Evolutionary conservation across 768 basidiomycete species (phyloP).

Genomic region (Kwoniella sp.): DNA sequence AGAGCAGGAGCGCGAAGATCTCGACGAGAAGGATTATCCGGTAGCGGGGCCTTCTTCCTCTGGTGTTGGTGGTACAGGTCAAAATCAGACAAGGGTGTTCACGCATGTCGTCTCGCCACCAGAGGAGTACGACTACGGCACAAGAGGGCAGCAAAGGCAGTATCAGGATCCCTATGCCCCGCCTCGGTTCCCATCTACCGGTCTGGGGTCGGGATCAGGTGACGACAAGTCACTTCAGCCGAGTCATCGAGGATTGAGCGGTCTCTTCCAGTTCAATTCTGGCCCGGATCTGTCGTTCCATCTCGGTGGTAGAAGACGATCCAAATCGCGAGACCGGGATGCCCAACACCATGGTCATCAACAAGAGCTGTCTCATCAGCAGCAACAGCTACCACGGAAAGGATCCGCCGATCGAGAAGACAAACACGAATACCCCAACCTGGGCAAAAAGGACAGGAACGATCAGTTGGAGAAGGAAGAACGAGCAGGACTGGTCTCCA

Average conservation of each 20-base stretch:
- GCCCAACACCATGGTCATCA: neutral
- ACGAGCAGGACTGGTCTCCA: slow-evolving; percentile 19
- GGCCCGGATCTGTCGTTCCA: slow-evolving; percentile 24
- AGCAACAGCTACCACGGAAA: neutral
- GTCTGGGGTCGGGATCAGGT: neutral
- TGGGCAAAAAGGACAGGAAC: slow-evolving; percentile 15
- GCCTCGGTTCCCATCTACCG: neutral
- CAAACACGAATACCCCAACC: slow-evolving; percentile 34
- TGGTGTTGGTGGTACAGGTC: slow-evolving; percentile 1
- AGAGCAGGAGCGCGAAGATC: slow-evolving; percentile 13
- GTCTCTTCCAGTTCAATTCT: slow-evolving; percentile 23
- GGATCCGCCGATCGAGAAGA: slow-evolving; percentile 8
- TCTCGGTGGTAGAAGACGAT: slow-evolving; percentile 12
- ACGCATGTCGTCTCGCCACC: neutral
- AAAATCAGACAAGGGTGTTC: neutral
- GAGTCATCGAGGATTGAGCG: slow-evolving; percentile 14
- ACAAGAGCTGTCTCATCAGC: neutral
- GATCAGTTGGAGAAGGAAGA: slow-evolving; percentile 23
- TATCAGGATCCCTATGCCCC: slow-evolving; percentile 7
- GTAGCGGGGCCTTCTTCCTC: neutral
- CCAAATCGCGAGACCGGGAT: slow-evolving; percentile 23
- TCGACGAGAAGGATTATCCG: slow-evolving; percentile 1
- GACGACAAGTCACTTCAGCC: slow-evolving; percentile 3
- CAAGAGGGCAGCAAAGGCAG: neutral
- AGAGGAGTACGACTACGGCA: neutral